Percentiles rank a stretch among this genome's conserved stretches.
phyloP scores from a whole-genome alignment of 495 filamentous ascomycete species.

The Penicillium flavigenum region DNA sequence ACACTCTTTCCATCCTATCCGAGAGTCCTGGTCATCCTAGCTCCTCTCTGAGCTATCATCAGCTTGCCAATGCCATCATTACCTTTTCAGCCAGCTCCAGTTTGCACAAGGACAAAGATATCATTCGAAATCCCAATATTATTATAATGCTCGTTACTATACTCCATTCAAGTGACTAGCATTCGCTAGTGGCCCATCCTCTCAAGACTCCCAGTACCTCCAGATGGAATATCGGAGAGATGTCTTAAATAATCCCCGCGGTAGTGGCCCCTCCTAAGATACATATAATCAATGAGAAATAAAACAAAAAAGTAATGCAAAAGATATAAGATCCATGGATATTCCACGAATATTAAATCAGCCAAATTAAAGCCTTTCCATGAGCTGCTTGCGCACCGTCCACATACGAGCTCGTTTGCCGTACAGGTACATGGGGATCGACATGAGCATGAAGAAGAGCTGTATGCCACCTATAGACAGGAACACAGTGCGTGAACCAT shows the following conservation, averaged over 20 bases:
- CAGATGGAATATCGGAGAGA: not conserved
- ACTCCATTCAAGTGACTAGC: too few relatives aligned
- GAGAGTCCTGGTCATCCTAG: too few relatives aligned
- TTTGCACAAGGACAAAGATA: too few relatives aligned
- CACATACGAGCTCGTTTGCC: constrained; percentile 96
- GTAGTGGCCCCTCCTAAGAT: not conserved
- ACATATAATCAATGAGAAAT: not conserved
- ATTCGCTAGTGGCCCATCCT: too few relatives aligned
- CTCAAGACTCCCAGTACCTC: too few relatives aligned
- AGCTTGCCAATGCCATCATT: too few relatives aligned
- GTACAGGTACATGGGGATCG: constrained; percentile 94
- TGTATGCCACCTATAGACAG: constrained; percentile 85
- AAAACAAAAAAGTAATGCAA: not conserved
- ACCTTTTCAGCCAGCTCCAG: too few relatives aligned
- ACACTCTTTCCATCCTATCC: too few relatives aligned
- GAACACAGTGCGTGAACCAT: constrained; percentile 77
- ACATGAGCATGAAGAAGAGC: constrained; percentile 66
- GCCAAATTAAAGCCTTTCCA: constrained; percentile 72
- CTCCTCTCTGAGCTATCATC: too few relatives aligned
- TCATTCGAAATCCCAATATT: too few relatives aligned
- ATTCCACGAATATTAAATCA: not conserved
- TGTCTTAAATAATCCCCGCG: not conserved
- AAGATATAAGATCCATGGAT: not conserved
- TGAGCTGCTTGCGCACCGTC: constrained; percentile 83
- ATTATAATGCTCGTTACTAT: too few relatives aligned